Base-by-base conservation (phyloP, 257 asterid species). In the Fraxinus cuspidata region DNA sequence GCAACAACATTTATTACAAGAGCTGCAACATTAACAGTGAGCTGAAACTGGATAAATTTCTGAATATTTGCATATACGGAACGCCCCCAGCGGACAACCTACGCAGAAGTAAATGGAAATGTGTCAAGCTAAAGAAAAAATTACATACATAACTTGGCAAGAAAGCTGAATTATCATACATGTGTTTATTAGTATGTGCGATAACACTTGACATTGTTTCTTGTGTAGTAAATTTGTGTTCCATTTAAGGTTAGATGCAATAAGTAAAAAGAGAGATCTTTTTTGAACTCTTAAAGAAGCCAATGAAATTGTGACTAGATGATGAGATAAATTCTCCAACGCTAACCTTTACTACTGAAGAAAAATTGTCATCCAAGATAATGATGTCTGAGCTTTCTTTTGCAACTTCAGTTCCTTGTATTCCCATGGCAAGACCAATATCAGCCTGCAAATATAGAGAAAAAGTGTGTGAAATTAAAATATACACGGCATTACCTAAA, bases 71-170 rank as follows among this genome's bases (percentile, higher is more conserved):
- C 98, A 76, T 92, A 95, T 15, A 95, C 99, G 25, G 99, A 93
- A 69, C 98, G 96, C 28, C 99, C 99, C 99, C 99, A 95, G 13
- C 97, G 94, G 37, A 95, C 99, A 82, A 95, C 99, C 98, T 94
- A 85, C 79, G 80, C 10, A 58, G 58, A 67, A 71, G 78, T 23
- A 74, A 70, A 58, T 63, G 42, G 66, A 74, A 38, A 68, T 31
- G 66, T 56, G 68, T 70, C 63, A 73, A 18, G 8, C 4, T 2
- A 37, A 6, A 28, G 10, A 58, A 21, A 13, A 56, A 23, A 63
- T 9, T 0, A 2, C 31, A 2, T 23, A 9, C 68, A 25, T 7
- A 63, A 25, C 16, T 63, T 25, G 18, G 32, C 34, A 58, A 58
- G 63, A 11, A 5, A 60, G 18, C 31, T 63, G 68, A 25, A 9